These are phyloP conservation scores for Claviceps fusiformis DNA, from an alignment of 2,329 filamentous ascomycete genomes.

Conservation along the genomic window DNA sequence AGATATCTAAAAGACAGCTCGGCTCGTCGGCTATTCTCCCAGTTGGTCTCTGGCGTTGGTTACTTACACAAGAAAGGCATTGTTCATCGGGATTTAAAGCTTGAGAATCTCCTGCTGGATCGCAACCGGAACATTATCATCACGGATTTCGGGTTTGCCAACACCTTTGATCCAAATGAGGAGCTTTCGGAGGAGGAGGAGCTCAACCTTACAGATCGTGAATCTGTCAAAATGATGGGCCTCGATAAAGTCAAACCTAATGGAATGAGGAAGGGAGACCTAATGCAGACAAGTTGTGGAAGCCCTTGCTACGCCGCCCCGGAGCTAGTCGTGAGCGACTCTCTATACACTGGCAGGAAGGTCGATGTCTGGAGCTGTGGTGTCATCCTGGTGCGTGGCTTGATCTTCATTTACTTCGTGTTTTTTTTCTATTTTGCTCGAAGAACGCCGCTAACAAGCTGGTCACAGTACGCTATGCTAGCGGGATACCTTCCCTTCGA, in stretches of 20 bases:
- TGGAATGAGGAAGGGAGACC: slow-evolving; percentile 70
- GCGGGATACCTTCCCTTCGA: slow-evolving; percentile 96
- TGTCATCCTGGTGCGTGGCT: slow-evolving; percentile 73
- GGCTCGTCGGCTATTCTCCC: slow-evolving; percentile 81
- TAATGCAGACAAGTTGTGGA: slow-evolving; percentile 98
- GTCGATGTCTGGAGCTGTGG: slow-evolving; percentile 99
- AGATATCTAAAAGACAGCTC: slow-evolving; percentile 90
- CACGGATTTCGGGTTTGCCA: slow-evolving; percentile 97
- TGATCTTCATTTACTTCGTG: neutral
- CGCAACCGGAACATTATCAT: slow-evolving; percentile 99
- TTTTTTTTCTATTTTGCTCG: neutral
- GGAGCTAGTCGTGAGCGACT: slow-evolving; percentile 93
- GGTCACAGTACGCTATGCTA: slow-evolving; percentile 89
- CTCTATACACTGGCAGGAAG: slow-evolving; percentile 90
- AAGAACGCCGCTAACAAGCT: neutral
- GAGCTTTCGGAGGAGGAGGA: slow-evolving; percentile 86
- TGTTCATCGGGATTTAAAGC: slow-evolving; percentile 89
- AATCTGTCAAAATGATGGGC: slow-evolving; percentile 76
- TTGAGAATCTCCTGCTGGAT: slow-evolving; percentile 90
- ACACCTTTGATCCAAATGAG: slow-evolving; percentile 84
- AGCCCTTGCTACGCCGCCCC: slow-evolving; percentile 96
- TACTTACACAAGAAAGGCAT: slow-evolving; percentile 98
- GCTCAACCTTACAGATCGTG: slow-evolving; percentile 70
- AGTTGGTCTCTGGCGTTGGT: slow-evolving; percentile 89
- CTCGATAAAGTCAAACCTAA: slow-evolving; percentile 66